Evolutionary conservation across 495 filamentous ascomycete genomes (phyloP).

Genomic region (Penicillium diatomitis): DNA sequence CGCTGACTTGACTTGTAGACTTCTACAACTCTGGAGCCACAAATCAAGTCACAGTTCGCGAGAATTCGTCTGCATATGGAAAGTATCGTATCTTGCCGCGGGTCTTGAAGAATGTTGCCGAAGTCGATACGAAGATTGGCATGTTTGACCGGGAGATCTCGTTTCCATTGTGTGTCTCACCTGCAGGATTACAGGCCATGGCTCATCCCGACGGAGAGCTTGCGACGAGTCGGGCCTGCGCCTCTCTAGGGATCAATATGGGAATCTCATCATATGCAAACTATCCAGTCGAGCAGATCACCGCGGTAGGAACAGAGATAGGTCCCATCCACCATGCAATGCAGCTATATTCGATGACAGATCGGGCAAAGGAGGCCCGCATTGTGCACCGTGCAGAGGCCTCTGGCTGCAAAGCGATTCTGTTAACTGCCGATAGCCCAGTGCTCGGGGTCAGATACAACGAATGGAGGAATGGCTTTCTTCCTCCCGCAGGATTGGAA

Average conservation of each 20-base stretch:
- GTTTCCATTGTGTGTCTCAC: conserved; percentile 40
- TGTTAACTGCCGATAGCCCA: conserved; percentile 78
- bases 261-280: conserved; percentile 48
- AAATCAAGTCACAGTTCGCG: conserved; percentile 33
- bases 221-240: conserved; percentile 50
- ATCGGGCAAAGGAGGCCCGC: conserved; percentile 48
- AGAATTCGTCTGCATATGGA: conserved; percentile 34
- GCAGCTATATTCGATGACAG: conserved; percentile 67
- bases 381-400: conserved; percentile 30
- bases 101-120: conserved; percentile 41
- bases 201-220: conserved; percentile 60
- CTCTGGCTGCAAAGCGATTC: conserved; percentile 51
- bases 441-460: conserved; percentile 51
- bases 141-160: conserved; percentile 30
- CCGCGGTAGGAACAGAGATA: conserved; percentile 31
- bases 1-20: conserved; percentile 13
- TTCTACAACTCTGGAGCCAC: conserved; percentile 42
- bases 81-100: conserved; percentile 42
- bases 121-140: conserved; percentile 30
- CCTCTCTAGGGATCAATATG: conserved; percentile 31
- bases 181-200: conserved; percentile 55
- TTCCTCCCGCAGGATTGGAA: conserved; percentile 21
- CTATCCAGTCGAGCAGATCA: conserved; percentile 44
- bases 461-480: conserved; percentile 35
- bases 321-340: conserved; percentile 45